A percentile compares a stretch with the other conserved stretches of the same genome.
These are phyloP conservation scores for Aspergillus nomiae DNA, from an alignment of 2,329 filamentous ascomycete species.

Conservation along the genomic window DNA sequence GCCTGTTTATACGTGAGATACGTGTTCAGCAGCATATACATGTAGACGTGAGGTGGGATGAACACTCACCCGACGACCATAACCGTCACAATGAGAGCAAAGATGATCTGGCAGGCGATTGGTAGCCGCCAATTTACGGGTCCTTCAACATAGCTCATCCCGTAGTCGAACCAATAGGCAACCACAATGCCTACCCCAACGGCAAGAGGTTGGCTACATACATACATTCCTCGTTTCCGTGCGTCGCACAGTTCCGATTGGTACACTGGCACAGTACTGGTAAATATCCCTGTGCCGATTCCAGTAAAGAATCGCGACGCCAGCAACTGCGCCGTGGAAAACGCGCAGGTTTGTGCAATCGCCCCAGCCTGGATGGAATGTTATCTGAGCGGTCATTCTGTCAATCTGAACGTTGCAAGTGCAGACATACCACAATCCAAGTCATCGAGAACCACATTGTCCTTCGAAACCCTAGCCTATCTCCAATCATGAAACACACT, in stretches of 20 bases:
- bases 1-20: slow-evolving; percentile 20
- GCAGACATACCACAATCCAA: slow-evolving; percentile 29
- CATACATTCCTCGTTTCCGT: slow-evolving; percentile 45
- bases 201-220: slow-evolving; percentile 44
- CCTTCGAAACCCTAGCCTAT: slow-evolving; percentile 33
- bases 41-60: neutral
- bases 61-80: slow-evolving; percentile 34
- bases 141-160: slow-evolving; percentile 42
- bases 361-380: slow-evolving; percentile 32
- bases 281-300: slow-evolving; percentile 52
- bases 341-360: slow-evolving; percentile 38
- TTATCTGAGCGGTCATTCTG: slow-evolving; percentile 1
- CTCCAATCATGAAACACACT: slow-evolving; percentile 34
- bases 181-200: slow-evolving; percentile 42
- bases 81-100: slow-evolving; percentile 44
- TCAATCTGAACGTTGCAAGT: neutral
- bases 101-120: slow-evolving; percentile 50
- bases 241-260: slow-evolving; percentile 50
- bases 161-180: slow-evolving; percentile 37
- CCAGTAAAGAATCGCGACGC: slow-evolving; percentile 54
- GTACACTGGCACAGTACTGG: slow-evolving; percentile 42
- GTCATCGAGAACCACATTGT: slow-evolving; percentile 40
- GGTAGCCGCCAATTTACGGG: slow-evolving; percentile 51
- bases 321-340: slow-evolving; percentile 34
- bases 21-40: neutral